Evolutionary conservation across 768 basidiomycete genomes (phyloP), one percentile per base, ranked within the genome.

Genomic region (Lactarius hengduanensis): DNA sequence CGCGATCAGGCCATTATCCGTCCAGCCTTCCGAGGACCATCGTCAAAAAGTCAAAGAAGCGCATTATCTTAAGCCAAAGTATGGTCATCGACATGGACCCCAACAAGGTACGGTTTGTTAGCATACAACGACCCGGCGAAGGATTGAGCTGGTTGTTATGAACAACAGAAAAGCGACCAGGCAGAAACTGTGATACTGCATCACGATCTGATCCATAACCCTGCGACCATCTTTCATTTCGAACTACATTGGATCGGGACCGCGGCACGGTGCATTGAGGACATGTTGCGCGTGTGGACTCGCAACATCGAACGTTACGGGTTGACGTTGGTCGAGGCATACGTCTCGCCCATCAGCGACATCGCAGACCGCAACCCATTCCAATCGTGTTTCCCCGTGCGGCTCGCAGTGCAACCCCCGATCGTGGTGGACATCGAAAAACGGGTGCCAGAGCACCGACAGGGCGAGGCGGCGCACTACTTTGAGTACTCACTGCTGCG

Each of bases 161-260:
- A 50, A n/a, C 77, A 91, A 22, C 77, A 91, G 88, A 84, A 83
- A 77, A 94, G 92, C 72, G 90, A 92, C 75, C 89, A 93, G 71
- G 91, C 94, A 0, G 95, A 97, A 76, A 84, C 88, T 3, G 91
- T 92, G 20, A 83, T 96, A 36, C 80, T 98, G 30, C 96, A 98
- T 74, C 88, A 96, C 76, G 97, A 98, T 77, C 86, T 97, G 64
- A 91, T 96, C 61, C 96, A 98, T 76, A 98, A 98, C 73, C 91
- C 94, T 0, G 85, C 82, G n/a, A 96, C 90, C 34, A 92, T 91
- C 65, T 97, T 97, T 78, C 96, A 98, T 76, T 95, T 98, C 72
- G 96, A 99, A 76, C 81, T 99, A 34, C 92, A 96, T 68, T 99
- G 97, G 96, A 89, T 98, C 47, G 95, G 94, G 2, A 91, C 95